Evolutionary conservation across 768 basidiomycete species (phyloP).

Genomic region (Psilocybe azurescens): DNA sequence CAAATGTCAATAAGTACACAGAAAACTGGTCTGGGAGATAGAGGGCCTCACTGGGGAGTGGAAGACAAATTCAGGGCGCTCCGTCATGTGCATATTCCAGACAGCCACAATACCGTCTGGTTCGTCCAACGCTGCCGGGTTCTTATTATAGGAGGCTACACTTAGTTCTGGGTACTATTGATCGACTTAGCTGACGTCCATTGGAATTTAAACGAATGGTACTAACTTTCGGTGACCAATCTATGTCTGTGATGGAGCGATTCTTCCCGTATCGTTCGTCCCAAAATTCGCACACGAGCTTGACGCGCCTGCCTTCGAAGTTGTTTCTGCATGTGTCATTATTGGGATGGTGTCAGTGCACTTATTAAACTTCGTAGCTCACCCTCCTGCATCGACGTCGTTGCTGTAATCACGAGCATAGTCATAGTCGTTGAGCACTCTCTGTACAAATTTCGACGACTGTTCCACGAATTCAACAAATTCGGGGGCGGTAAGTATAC

Average conservation of each 20-base stretch:
- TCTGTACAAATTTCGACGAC: not conserved
- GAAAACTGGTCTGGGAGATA: not conserved
- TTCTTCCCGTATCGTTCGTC: slow-evolving; percentile 86
- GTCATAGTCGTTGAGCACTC: not conserved
- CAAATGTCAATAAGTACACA: not conserved
- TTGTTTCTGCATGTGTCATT: not conserved
- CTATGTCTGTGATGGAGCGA: slow-evolving; percentile 93
- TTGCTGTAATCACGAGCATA: not conserved
- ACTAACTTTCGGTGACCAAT: slow-evolving; percentile 95
- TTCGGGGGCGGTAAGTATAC: not conserved
- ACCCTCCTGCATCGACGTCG: not conserved
- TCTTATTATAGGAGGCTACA: slow-evolving; percentile 98
- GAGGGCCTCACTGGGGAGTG: slow-evolving; percentile 86
- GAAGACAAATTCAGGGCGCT: slow-evolving; percentile 97
- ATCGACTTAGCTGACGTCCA: too few species aligned
- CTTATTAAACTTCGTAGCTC: not conserved
- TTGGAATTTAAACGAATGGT: not conserved
- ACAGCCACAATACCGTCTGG: slow-evolving; percentile 97
- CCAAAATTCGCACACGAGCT: slow-evolving; percentile 7
- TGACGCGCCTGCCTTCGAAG: not conserved
- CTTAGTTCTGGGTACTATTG: slow-evolving; percentile 92
- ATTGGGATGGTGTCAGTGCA: too few species aligned
- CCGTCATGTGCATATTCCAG: slow-evolving; percentile 95
- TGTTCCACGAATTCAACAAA: not conserved
- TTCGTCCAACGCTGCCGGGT: slow-evolving; percentile 90